Base-by-base conservation (phyloP, 2,329 filamentous ascomycete genomes). In the Diaporthe nobilis region DNA sequence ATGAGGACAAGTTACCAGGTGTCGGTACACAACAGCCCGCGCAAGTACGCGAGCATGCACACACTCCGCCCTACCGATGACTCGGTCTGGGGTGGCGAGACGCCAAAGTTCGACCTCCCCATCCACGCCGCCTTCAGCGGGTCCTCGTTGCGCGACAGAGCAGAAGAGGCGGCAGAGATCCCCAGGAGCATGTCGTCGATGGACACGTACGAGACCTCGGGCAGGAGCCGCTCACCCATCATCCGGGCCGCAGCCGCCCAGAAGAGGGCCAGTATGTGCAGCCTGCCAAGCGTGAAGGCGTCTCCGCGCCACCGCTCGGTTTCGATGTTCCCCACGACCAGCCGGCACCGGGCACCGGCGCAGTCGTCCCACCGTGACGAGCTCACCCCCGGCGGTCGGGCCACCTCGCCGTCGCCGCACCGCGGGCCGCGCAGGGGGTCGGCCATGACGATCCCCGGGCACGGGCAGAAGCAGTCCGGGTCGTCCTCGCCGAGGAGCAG, bases 131-230 rank as follows among this genome's bases (percentile, higher is more conserved):
- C 58, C 15, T n/a, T 44, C 31, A 55, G 47, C 34, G 31, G 53
- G 13, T 28, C 42, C 12, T 72, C 61, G 0, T 28, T 28, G 28
- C 20, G 25, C 28, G 28, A 42, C 28, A 49, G 68, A 12, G 39
- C 51, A 37, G 75, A 51, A 3, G 57, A 53, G 17, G 63, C 57
- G 42, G 65, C 71, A 3, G 15, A 77, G 15, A 74, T 78, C 2
- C 78, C 79, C 1, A 74, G 83, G 28, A 81, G 81, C 60, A 81
- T 78, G 55, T 82, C 84, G n/a, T 83, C 85, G 7, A 73, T 85
- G 51, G 85, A 82, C 49, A 75, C 77, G 6, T 82, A 83, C 37
- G 77, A 71, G 8, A 44, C 67, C 25, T 79, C 79, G n/a, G 79
- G 76, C 60, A 72, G 76, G 22, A 75, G 73, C 10, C 76, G 76